A percentile compares a stretch with the other conserved stretches of the same genome.
Evolutionary conservation across 2,329 filamentous ascomycete species (phyloP).

Genomic region (Dothideomycetidae sp.): DNA sequence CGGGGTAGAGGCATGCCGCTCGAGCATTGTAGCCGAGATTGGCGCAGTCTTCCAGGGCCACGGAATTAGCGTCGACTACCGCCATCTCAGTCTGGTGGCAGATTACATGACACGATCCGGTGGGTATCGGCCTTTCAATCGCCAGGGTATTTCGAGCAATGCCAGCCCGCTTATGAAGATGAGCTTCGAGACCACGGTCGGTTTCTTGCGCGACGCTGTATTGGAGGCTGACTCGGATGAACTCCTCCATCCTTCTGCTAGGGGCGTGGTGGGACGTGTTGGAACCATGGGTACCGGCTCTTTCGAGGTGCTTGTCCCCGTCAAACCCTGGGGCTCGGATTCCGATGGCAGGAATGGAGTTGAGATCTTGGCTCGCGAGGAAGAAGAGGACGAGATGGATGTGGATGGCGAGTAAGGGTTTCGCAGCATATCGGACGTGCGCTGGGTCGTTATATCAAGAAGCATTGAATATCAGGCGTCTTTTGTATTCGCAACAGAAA

Average conservation of each 20-base stretch:
- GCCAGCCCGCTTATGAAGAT: constrained; percentile 94
- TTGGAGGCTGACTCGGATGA: constrained; percentile 84
- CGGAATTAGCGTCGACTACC: constrained; percentile 80
- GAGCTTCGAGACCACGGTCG: constrained; percentile 96
- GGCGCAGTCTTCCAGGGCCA: constrained; percentile 74
- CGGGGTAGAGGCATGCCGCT: constrained; percentile 84
- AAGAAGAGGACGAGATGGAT: constrained; percentile 3
- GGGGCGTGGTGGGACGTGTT: constrained; percentile 75
- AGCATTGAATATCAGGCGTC: too few relatives aligned
- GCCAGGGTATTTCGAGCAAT: constrained; percentile 72
- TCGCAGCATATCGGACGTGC: background rate
- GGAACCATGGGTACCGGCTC: constrained; percentile 77
- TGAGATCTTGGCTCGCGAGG: constrained; percentile 7
- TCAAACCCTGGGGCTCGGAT: constrained; percentile 19
- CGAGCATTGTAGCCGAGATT: constrained; percentile 76
- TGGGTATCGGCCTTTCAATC: constrained; percentile 80
- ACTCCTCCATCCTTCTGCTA: constrained; percentile 66
- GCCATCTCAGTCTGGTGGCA: constrained; percentile 88
- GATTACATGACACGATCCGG: constrained; percentile 96
- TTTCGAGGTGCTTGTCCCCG: constrained; percentile 60
- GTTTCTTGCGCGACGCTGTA: constrained; percentile 84
- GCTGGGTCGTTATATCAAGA: too few relatives aligned
- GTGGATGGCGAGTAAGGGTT: background rate
- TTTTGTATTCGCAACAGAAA: too few relatives aligned
- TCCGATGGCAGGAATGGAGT: background rate